Evolutionary conservation across 140 eudicot species (phyloP).

Genomic region (Cichorium intybus): DNA sequence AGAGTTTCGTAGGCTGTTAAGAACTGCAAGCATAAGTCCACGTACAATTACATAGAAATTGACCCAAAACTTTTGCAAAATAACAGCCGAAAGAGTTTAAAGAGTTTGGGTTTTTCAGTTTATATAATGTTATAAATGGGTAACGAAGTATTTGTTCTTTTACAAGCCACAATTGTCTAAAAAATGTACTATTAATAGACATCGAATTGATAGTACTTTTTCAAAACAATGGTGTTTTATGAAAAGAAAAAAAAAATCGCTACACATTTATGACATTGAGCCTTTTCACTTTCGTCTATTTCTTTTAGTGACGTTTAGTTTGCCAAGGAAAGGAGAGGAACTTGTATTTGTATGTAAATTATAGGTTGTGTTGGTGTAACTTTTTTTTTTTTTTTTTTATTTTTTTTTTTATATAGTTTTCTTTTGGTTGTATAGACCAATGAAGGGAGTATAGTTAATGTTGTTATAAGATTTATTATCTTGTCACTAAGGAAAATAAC

Average conservation of each 20-base stretch:
- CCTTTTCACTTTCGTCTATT: not conserved
- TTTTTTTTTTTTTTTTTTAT: slow-evolving; percentile 1
- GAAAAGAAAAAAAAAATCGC: no score
- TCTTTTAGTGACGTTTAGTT: not conserved
- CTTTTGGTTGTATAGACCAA: not conserved
- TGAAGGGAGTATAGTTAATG: not conserved
- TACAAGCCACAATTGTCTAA: no score
- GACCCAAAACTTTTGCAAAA: not conserved
- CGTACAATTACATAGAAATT: slow-evolving; percentile 26
- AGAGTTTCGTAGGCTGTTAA: slow-evolving; percentile 82
- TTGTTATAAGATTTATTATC: not conserved
- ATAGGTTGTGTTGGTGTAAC: slow-evolving; percentile 7
- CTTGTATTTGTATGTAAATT: not conserved
- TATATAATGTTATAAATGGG: no score
- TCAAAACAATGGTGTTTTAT: no score
- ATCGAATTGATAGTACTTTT: no score
- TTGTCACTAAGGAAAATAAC: not conserved
- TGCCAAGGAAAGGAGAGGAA: not conserved
- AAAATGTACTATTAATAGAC: no score
- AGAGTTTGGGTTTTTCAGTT: not conserved
- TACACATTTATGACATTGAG: no score
- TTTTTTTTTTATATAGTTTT: slow-evolving; percentile 4
- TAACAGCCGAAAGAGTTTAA: not conserved
- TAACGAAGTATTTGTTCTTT: no score
- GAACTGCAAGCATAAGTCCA: slow-evolving; percentile 88